Base-by-base conservation (phyloP, 2,329 filamentous ascomycete genomes). In the Pyricularia sp. region DNA sequence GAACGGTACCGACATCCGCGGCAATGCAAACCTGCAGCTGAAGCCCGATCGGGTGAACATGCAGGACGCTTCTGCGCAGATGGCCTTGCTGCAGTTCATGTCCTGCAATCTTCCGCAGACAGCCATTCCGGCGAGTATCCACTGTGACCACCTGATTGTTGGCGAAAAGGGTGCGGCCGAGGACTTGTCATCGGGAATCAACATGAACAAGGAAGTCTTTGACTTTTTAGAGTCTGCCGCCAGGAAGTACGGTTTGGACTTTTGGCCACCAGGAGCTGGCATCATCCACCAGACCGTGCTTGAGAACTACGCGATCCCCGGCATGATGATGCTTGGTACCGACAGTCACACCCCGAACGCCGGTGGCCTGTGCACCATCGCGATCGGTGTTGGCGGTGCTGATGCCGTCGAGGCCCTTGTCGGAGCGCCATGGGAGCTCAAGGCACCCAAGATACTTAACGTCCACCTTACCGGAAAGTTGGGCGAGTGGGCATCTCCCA, bases 11-110 rank as follows among this genome's bases (percentile, higher is more conserved):
- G 84, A 88, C 72, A 88, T 99, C 67, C 87, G 94, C 57, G 93
- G 93, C 70, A 87, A 87, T 73, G 93, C 92, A 63, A 97, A 96
- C 75, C 83, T 99, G 77, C 96, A 96, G 81, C 88, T 99, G 76
- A 96, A 96, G 78, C 94, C 94, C 26, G 94, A 99, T 76, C 86
- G 94, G 64, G 94, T 97, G 70, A 96, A 96, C 69, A 99, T 99
- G 94, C 94, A 99, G 78, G 94, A 99, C 80, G 94, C 94, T 16
- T 96, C 91, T 33, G 94, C 94, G 6, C 94, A 99, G 79, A 99
- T 99, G 94, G 94, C 94, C 1, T 81, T 99, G 69, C 80, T 99
- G 71, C 94, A 99, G 78, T 99, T 99, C 82, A 99, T 99, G 93
- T 91, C 90, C 31, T 99, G 94, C 77, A 90, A 91, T 65, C 83